These are phyloP conservation scores for Sporothrix globosa DNA, from an alignment of 2,329 filamentous ascomycete species.

Conservation along the genomic window DNA sequence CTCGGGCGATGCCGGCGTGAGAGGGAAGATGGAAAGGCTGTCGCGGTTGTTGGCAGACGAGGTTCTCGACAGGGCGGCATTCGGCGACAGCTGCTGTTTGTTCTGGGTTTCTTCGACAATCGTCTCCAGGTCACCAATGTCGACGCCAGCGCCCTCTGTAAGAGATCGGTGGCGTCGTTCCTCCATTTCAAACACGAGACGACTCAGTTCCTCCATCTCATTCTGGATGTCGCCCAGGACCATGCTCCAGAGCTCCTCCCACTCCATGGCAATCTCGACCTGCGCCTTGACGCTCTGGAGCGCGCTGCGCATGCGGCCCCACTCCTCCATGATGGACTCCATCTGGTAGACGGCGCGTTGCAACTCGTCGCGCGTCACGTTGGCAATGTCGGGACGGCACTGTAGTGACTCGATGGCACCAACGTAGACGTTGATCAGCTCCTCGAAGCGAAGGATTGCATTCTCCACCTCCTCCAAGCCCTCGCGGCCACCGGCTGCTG, in stretches of 20 bases:
- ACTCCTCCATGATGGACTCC: slow-evolving; percentile 82
- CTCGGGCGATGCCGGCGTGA: slow-evolving; percentile 61
- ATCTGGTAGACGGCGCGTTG: slow-evolving; percentile 80
- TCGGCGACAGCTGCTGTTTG: slow-evolving; percentile 18
- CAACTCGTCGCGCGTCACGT: slow-evolving; percentile 72
- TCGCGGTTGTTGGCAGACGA: slow-evolving; percentile 62
- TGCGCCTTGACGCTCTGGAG: slow-evolving; percentile 82
- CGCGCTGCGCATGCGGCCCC: slow-evolving; percentile 77
- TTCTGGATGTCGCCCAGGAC: slow-evolving; percentile 91
- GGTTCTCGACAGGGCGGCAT: slow-evolving; percentile 51
- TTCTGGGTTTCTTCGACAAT: slow-evolving; percentile 80
- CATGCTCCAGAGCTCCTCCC: slow-evolving; percentile 95
- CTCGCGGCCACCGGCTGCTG: slow-evolving; percentile 81
- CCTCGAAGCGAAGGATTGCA: slow-evolving; percentile 82
- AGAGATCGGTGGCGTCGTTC: slow-evolving; percentile 85
- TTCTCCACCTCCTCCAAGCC: slow-evolving; percentile 73
- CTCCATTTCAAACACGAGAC: slow-evolving; percentile 96
- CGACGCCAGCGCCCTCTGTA: slow-evolving; percentile 62
- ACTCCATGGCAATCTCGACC: slow-evolving; percentile 97
- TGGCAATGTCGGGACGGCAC: slow-evolving; percentile 71
- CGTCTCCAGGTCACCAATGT: slow-evolving; percentile 87
- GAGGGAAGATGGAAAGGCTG: slow-evolving; percentile 67
- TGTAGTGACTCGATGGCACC: slow-evolving; percentile 92
- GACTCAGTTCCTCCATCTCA: slow-evolving; percentile 65
- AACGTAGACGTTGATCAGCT: slow-evolving; percentile 89